Conservation (phyloP, 2,329 filamentous ascomycete genomes). For the Arthrobotrys musiformis region DNA sequence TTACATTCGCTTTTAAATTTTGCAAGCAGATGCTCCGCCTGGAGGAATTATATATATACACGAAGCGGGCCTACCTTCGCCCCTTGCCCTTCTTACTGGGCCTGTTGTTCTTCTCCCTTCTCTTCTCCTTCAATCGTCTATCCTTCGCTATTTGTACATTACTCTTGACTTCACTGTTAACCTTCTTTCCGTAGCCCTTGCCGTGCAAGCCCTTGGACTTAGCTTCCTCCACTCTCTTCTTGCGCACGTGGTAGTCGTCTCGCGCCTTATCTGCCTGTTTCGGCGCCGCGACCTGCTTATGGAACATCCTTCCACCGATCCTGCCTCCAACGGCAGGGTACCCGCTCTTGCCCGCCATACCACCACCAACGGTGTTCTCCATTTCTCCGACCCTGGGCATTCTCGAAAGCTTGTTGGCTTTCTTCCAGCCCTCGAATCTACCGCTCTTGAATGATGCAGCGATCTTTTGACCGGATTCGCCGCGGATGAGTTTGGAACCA, state of each 20-base stretch:
- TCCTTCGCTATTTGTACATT: constrained; percentile 86
- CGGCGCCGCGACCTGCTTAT: constrained; percentile 86
- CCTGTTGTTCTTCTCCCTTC: constrained; percentile 86
- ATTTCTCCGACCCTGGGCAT: constrained; percentile 84
- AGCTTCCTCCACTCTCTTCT: constrained; percentile 88
- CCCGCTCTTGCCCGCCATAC: constrained; percentile 62
- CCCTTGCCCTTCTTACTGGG: constrained; percentile 68
- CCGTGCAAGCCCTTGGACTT: constrained; percentile 81
- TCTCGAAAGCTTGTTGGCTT: constrained; percentile 80
- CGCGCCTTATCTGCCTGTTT: constrained; percentile 93
- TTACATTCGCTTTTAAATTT: too few species aligned
- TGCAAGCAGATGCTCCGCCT: too few species aligned
- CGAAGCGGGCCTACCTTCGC: constrained; percentile 38
- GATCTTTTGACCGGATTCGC: constrained; percentile 95
- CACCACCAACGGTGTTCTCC: constrained; percentile 67
- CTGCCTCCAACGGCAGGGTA: constrained; percentile 70
- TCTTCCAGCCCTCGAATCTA: constrained; percentile 91
- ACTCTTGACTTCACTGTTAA: constrained; percentile 78
- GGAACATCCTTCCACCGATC: constrained; percentile 63
- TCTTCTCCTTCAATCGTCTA: constrained; percentile 78
- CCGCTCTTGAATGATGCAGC: constrained; percentile 92
- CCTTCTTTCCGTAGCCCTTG: constrained; percentile 77
- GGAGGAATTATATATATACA: constrained; percentile 42
- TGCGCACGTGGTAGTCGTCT: constrained; percentile 88
- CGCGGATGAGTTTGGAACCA: constrained; percentile 75